Percentiles rank a stretch among this genome's conserved stretches.
These are phyloP conservation scores for Leccinum imitatum DNA, from an alignment of 768 basidiomycete genomes.

Conservation along the genomic window DNA sequence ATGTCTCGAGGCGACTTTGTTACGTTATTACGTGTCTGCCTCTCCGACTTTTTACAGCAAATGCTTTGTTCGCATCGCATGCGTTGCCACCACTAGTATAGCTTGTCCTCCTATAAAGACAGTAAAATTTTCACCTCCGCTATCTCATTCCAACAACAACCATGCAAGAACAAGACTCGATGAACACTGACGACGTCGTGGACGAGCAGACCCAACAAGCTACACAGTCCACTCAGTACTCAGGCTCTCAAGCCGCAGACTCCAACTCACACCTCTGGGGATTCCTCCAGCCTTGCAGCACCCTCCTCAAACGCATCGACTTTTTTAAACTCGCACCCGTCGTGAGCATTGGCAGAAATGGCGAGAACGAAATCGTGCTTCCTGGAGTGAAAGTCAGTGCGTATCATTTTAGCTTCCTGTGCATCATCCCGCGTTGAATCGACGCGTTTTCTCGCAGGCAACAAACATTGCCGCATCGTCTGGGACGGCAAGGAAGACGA, in stretches of 20 bases:
- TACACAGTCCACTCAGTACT: constrained; percentile 39
- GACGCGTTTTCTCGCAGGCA: constrained; percentile 38
- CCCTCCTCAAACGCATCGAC: constrained; percentile 53
- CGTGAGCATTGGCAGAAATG: constrained; percentile 57
- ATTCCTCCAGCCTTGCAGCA: constrained; percentile 63
- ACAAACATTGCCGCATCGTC: constrained; percentile 36
- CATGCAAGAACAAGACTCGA: constrained; percentile 25
- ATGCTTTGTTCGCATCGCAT: not conserved
- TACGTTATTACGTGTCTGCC: constrained; percentile 9
- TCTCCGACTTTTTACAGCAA: constrained; percentile 7
- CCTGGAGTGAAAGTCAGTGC: constrained; percentile 74
- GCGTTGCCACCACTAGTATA: not conserved
- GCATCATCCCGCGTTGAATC: constrained; percentile 15
- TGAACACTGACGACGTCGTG: constrained; percentile 28
- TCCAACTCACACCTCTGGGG: constrained; percentile 57
- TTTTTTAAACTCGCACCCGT: constrained; percentile 52
- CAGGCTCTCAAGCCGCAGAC: constrained; percentile 30
- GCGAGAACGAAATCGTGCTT: constrained; percentile 52
- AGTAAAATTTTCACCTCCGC: not conserved
- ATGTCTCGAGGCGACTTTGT: constrained; percentile 22
- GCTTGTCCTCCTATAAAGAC: constrained; percentile 30
- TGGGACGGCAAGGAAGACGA: constrained; percentile 37
- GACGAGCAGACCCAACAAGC: constrained; percentile 40
- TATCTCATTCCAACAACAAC: not conserved
- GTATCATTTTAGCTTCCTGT: constrained; percentile 24